phyloP scores from a whole-genome alignment of 345 rosid genomes.

The Acer saccharum region DNA sequence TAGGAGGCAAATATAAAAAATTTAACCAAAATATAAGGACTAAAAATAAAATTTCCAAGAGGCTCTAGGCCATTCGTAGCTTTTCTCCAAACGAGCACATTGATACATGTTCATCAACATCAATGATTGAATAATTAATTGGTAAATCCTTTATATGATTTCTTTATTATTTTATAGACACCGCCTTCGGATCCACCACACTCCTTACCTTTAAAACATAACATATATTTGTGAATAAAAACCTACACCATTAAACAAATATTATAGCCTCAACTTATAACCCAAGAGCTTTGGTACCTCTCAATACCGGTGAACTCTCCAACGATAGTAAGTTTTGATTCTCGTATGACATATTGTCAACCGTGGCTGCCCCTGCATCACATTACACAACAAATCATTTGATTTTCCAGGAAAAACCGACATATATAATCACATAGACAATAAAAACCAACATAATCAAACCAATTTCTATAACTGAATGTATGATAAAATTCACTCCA shows the following conservation, averaged over 20 bases:
- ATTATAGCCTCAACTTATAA: not conserved
- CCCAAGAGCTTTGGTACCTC: not conserved
- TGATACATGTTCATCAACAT: slow-evolving; percentile 9
- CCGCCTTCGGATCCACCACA: not conserved
- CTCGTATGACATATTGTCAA: no score
- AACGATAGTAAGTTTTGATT: no score
- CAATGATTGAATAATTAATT: no score
- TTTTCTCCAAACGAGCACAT: not conserved
- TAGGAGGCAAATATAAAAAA: no score
- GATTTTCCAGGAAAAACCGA: no score
- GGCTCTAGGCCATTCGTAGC: no score
- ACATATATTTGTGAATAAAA: not conserved
- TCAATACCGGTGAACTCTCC: no score
- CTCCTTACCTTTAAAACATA: not conserved
- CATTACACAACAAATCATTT: no score
- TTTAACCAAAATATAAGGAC: no score
- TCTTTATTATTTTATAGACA: not conserved
- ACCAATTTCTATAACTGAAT: not conserved
- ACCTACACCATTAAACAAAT: not conserved
- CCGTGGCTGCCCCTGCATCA: no score
- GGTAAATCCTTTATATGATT: not conserved
- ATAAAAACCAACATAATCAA: not conserved
- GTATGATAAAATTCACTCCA: not conserved
- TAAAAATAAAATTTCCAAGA: no score
- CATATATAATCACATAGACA: no score